Conservation (phyloP, 805 yeast genomes). For the Ogataea populi-albae region DNA sequence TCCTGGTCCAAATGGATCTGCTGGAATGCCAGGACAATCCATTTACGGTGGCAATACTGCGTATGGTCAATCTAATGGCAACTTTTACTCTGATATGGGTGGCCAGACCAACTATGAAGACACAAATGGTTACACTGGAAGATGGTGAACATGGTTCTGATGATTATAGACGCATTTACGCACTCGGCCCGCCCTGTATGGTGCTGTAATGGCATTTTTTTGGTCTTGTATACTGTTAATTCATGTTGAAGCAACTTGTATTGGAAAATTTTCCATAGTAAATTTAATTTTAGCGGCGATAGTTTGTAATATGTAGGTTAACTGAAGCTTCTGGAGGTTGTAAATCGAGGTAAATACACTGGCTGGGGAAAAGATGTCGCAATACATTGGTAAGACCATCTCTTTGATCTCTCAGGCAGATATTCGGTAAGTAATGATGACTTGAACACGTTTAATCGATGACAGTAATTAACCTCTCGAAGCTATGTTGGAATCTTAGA, state of each 20-base stretch:
- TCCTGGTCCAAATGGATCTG: constrained; percentile 24
- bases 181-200: too few relatives aligned
- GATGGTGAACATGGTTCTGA: too few relatives aligned
- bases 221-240: too few relatives aligned
- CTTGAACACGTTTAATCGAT: too few relatives aligned
- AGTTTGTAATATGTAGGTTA: too few relatives aligned
- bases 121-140: constrained; percentile 27
- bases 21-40: constrained; percentile 18
- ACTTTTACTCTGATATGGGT: constrained; percentile 14
- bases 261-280: constrained; percentile 9
- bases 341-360: neutral
- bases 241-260: constrained; percentile 4
- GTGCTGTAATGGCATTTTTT: too few relatives aligned
- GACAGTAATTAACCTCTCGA: constrained; percentile 1
- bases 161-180: too few relatives aligned
- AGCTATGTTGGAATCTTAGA: constrained; percentile 89
- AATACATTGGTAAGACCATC: constrained; percentile 87
- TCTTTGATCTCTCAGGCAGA: constrained; percentile 76
- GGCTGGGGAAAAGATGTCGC: constrained; percentile 79
- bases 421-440: constrained; percentile 43
- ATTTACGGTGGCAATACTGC: constrained; percentile 31
- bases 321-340: too few relatives aligned
- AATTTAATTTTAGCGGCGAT: constrained; percentile 2
- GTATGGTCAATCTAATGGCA: constrained; percentile 22
- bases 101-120: constrained; percentile 28